Evolutionary conservation across 371 early-diverging fungal genomes (phyloP), one percentile per base, ranked within the genome.

Genomic region (Choanephora cucurbitarum): DNA sequence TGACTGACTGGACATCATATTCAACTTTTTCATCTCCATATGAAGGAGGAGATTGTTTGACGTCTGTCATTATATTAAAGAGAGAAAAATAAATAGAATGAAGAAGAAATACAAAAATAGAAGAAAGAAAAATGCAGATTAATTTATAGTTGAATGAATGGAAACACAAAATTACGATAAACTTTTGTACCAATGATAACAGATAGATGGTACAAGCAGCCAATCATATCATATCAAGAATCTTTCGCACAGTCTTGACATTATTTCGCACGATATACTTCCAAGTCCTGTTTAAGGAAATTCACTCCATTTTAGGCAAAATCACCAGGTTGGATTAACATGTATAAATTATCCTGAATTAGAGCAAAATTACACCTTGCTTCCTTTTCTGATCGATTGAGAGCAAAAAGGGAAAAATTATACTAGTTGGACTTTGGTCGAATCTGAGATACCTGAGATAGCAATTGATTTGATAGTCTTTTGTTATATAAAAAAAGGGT

Each of bases 21-120:
- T 74, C 74, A 53, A 70, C 54, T 43, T 68, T 70, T 45, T 70
- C 74, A 39, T 63, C 64, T 21, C 47, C 50, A 39, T 45, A 56
- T 46, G 48, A 31, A 21, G 46, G 53, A 39, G 45, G 39, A 14
- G 37, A 37, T 11, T 37, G 9, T 37, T 33, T 19, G 28, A 37
- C 44, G 40, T 45, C 21, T 31, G 44, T 49, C 61, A 43, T 49
- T 48, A 50, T 55, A n/a, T 40, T 52, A 52, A 48, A 43, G 24
- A 52, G 37, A 40, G 28, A 43, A 28, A 44, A 39, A 34, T 10
- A 43, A 37, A 53, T 41, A 42, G 23, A 49, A 39, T 39, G 37
- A 55, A 33, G 24, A 28, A 60, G 21, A 18, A 31, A 52, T 45
- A 13, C 23, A 17, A 23, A 24, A 39, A 45, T 22, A 21, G 34